Evolutionary conservation across 163 green algal species (phyloP).

Genomic region (Trebouxiophyceae sp.): DNA sequence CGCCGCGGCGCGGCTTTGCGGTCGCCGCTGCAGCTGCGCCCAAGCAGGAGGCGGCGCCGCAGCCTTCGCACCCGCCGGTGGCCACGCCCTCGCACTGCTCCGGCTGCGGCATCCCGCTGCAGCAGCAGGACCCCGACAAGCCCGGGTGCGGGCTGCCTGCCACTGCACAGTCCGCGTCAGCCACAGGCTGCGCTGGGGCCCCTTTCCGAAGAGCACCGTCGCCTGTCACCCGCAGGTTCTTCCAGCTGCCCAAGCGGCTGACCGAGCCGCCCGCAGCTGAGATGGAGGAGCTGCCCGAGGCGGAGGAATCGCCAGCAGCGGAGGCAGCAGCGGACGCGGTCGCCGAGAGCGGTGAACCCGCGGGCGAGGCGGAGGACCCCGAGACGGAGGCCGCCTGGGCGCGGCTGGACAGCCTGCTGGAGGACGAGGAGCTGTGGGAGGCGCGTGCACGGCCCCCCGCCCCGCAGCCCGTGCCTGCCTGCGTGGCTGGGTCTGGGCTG

Average conservation of each 20-base stretch:
- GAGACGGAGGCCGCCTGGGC: background rate
- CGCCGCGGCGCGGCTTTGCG: too few species aligned
- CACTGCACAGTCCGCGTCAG: too few species aligned
- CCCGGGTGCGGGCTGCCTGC: slow-evolving; percentile 5
- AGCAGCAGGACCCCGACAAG: slow-evolving; percentile 30
- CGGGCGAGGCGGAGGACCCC: too few species aligned
- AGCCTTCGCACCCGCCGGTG: too few species aligned
- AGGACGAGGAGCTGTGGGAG: background rate
- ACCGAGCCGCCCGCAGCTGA: slow-evolving; percentile 23
- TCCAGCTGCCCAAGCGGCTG: slow-evolving; percentile 49
- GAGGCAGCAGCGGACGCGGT: background rate
- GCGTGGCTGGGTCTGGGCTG: background rate
- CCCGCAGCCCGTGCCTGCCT: background rate
- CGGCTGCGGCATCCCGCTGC: slow-evolving; percentile 54
- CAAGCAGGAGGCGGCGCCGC: too few species aligned
- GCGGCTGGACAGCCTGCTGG: background rate
- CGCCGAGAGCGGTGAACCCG: too few species aligned
- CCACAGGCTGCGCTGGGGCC: too few species aligned
- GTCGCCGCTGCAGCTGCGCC: too few species aligned
- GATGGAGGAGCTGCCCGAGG: slow-evolving; percentile 11
- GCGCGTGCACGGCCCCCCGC: background rate
- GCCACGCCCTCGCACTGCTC: slow-evolving; percentile 41
- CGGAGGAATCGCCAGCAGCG: background rate
- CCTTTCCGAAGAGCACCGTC: slow-evolving; percentile 21
- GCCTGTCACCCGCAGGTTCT: slow-evolving; percentile 34